phyloP scores from a whole-genome alignment of 1,139 yeast species.

The Kodamaea fungicola region DNA sequence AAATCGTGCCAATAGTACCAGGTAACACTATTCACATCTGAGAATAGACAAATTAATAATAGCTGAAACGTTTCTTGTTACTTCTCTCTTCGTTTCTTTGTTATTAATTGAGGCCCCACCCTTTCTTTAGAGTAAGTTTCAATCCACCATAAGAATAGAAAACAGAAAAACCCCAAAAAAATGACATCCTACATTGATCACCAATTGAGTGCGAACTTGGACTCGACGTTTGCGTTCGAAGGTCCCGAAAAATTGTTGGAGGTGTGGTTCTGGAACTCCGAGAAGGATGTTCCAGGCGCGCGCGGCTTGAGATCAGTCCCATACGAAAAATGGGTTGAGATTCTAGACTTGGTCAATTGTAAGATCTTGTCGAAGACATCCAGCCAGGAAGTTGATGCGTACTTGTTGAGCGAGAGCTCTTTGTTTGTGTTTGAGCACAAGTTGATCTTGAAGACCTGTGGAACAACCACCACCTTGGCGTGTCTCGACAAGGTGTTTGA shows the following conservation, averaged over 20 bases:
- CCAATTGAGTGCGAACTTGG: conserved; percentile 72
- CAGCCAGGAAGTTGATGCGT: conserved; percentile 69
- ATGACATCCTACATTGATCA: conserved; percentile 40
- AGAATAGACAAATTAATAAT: conserved; percentile 9
- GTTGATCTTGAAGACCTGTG: conserved; percentile 88
- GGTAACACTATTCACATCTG: background rate
- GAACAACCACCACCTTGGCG: conserved; percentile 86
- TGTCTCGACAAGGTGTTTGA: conserved; percentile 68
- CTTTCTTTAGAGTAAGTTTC: conserved; percentile 41
- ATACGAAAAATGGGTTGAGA: conserved; percentile 61
- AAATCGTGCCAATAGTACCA: background rate
- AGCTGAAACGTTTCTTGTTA: conserved; percentile 49
- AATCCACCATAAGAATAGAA: conserved; percentile 24
- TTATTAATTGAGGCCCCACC: conserved; percentile 14
- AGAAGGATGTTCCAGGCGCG: conserved; percentile 32
- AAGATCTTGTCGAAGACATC: conserved; percentile 80
- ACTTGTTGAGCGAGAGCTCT: conserved; percentile 83
- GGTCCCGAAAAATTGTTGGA: conserved; percentile 96
- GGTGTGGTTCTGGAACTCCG: conserved; percentile 70
- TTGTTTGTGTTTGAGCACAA: conserved; percentile 87
- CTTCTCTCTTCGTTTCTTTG: conserved; percentile 47
- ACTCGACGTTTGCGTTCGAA: conserved; percentile 89
- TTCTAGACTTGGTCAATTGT: conserved; percentile 83
- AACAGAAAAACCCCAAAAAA: conserved; percentile 16
- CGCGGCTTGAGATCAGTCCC: conserved; percentile 66